These are phyloP conservation scores for Lagerstroemia fauriei DNA, from an alignment of 441 rosid genomes.

Conservation along the genomic window DNA sequence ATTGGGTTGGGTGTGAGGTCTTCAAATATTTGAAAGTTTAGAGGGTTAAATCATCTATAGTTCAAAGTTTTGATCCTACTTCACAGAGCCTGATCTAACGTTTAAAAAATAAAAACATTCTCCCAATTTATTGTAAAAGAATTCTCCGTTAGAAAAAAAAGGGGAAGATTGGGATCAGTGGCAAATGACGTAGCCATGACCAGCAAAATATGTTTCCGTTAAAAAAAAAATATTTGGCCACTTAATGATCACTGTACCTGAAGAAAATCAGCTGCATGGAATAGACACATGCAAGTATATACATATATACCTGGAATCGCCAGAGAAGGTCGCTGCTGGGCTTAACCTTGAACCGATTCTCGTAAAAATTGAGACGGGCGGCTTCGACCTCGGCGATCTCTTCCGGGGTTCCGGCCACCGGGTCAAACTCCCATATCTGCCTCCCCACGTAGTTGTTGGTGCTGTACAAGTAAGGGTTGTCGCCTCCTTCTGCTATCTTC, in stretches of 20 bases:
- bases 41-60: too few species aligned
- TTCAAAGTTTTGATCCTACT: too few species aligned
- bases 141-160: too few species aligned
- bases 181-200: too few species aligned
- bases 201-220: too few species aligned
- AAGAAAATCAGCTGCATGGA: too few species aligned
- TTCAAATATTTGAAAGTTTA: background rate
- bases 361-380: constrained; percentile 48
- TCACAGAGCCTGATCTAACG: too few species aligned
- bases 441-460: constrained; percentile 59
- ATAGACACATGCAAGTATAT: background rate
- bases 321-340: constrained; percentile 61
- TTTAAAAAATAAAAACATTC: too few species aligned
- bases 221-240: too few species aligned
- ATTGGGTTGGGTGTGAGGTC: background rate
- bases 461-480: constrained; percentile 51
- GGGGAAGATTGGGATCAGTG: too few species aligned
- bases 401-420: constrained; percentile 45
- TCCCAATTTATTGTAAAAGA: too few species aligned
- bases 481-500: constrained; percentile 48
- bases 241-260: too few species aligned
- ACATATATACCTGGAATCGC: constrained; percentile 53
- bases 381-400: constrained; percentile 50
- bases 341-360: constrained; percentile 44
- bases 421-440: constrained; percentile 63